Conservation (phyloP, 352 stramenopile species). For the Thraustochytrium sp. region DNA sequence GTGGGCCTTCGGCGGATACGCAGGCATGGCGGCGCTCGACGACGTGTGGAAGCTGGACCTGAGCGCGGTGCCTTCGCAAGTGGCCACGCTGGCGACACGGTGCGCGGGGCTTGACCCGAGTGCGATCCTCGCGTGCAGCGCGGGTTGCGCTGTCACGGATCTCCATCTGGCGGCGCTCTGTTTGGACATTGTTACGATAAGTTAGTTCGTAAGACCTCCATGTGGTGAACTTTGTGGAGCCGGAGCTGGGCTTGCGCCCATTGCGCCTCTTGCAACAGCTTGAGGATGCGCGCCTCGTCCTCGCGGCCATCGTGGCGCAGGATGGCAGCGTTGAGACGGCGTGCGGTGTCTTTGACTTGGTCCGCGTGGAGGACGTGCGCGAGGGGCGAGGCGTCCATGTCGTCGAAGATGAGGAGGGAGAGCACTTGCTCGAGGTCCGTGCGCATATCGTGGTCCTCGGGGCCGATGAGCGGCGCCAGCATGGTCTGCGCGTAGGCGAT, state of each 20-base stretch:
- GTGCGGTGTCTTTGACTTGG: background rate
- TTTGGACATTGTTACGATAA: background rate
- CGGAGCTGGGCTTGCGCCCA: background rate
- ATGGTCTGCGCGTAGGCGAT: slow-evolving; percentile 9
- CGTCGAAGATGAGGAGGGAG: slow-evolving; percentile 14
- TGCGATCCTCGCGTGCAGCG: background rate
- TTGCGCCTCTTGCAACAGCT: background rate
- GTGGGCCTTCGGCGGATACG: background rate
- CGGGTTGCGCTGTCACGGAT: background rate
- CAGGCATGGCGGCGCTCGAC: background rate
- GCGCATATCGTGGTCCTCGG: background rate
- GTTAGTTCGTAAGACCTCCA: background rate
- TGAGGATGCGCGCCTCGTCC: background rate
- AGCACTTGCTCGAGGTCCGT: slow-evolving; percentile 2
- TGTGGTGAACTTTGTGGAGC: background rate
- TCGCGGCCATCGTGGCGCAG: background rate
- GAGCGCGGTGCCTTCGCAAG: background rate
- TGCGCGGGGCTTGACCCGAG: background rate
- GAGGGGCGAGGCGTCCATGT: background rate
- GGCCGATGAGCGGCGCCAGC: background rate
- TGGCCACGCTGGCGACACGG: background rate
- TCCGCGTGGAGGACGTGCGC: background rate
- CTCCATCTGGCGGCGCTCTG: background rate
- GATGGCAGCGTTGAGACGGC: background rate
- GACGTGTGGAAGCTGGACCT: background rate